These are phyloP conservation scores for Eucalyptus pauciflora DNA, from an alignment of 345 rosid genomes.

Conservation along the genomic window DNA sequence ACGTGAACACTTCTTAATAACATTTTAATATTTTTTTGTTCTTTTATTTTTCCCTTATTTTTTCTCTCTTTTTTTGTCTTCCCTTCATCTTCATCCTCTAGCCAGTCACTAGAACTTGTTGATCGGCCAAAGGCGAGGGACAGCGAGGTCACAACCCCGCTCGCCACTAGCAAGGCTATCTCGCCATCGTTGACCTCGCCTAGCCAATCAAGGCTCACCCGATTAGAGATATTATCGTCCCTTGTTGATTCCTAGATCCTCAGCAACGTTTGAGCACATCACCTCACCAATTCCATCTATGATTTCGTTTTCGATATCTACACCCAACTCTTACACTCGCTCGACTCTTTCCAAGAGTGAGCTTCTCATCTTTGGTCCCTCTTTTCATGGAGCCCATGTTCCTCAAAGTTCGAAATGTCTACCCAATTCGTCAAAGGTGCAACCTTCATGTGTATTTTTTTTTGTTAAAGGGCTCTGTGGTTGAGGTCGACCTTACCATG, in stretches of 20 bases:
- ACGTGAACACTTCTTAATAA: fast-evolving
- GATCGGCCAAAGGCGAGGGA: not conserved
- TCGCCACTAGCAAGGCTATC: fast-evolving
- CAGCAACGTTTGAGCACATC: slow-evolving; percentile 32
- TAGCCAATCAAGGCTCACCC: slow-evolving; percentile 5
- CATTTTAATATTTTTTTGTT: too few relatives aligned
- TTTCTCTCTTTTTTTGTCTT: not conserved
- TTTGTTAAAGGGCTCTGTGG: fast-evolving
- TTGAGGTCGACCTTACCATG: fast-evolving
- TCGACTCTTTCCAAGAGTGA: slow-evolving; percentile 49
- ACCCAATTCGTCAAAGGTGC: not conserved
- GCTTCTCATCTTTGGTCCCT: not conserved
- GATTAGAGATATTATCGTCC: slow-evolving; percentile 8
- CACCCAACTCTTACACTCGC: slow-evolving; percentile 51
- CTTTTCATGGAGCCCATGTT: not conserved
- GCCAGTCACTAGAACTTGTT: fast-evolving
- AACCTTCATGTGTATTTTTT: too few relatives aligned
- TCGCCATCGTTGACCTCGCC: not conserved
- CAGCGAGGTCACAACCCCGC: fast-evolving
- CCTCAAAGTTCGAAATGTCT: not conserved
- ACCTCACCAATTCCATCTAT: slow-evolving; percentile 32
- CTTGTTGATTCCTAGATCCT: slow-evolving; percentile 48
- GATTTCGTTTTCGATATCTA: slow-evolving; percentile 50
- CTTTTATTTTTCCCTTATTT: too few relatives aligned
- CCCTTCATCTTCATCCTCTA: not conserved